Evolutionary conservation across 805 yeast species (phyloP).

Genomic region (Danielia reshetovae): DNA sequence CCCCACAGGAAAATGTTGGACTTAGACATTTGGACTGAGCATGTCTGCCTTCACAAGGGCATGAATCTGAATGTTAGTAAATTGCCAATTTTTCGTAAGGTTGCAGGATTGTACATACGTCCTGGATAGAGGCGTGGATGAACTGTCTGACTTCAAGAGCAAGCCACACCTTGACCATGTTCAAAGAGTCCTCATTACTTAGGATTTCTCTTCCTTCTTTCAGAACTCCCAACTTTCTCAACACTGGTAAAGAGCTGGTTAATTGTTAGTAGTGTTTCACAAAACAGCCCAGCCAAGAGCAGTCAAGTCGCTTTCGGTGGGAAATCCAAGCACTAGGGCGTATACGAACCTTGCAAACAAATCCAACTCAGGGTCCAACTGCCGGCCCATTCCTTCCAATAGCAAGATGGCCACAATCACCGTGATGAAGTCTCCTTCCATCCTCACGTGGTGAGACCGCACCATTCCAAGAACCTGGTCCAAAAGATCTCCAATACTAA

Average conservation of each 20-base stretch:
- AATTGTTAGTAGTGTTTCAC: constrained; percentile 11
- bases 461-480: constrained; percentile 90
- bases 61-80: constrained; percentile 33
- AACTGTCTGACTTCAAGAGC: constrained; percentile 86
- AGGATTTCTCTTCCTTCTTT: constrained; percentile 61
- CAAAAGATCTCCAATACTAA: constrained; percentile 85
- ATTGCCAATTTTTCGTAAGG: no score
- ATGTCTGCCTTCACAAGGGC: constrained; percentile 42
- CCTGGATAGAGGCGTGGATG: constrained; percentile 77
- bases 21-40: constrained; percentile 41
- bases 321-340: constrained; percentile 37
- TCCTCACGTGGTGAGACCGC: constrained; percentile 86
- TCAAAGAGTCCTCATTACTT: constrained; percentile 55
- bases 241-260: constrained; percentile 80
- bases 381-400: constrained; percentile 93
- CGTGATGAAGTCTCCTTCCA: constrained; percentile 96
- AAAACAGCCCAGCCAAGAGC: constrained; percentile 4
- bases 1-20: no score
- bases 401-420: constrained; percentile 91
- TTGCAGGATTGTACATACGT: constrained; percentile 43
- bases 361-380: constrained; percentile 87
- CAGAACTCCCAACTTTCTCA: constrained; percentile 71
- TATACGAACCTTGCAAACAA: constrained; percentile 93
- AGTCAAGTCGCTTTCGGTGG: constrained; percentile 28
- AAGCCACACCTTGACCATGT: constrained; percentile 88